Conservation (phyloP, 1,284 basidiomycete species). For the Ustilago sp. region DNA sequence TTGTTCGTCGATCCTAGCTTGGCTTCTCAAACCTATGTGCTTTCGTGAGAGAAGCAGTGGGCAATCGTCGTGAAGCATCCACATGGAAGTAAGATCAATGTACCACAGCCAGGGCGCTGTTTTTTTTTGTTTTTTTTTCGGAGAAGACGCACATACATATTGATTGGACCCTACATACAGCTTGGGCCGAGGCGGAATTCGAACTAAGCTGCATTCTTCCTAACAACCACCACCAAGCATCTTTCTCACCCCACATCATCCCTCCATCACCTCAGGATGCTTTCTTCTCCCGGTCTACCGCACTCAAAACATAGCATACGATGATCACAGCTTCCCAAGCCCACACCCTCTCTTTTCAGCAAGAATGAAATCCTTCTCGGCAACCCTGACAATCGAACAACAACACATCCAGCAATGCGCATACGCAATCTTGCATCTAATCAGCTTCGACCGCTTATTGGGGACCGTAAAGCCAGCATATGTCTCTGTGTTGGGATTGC, state of each 20-base stretch:
- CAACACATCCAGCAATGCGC: slow-evolving; percentile 18
- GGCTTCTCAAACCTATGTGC: too few species aligned
- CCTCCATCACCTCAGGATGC: neutral
- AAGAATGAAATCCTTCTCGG: slow-evolving; percentile 16
- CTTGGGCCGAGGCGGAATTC: neutral
- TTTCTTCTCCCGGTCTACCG: neutral
- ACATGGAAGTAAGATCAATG: too few species aligned
- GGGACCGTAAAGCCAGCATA: slow-evolving; percentile 33
- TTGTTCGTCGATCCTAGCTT: too few species aligned
- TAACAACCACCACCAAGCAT: slow-evolving; percentile 1
- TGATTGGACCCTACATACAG: slow-evolving; percentile 23
- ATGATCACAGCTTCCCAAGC: neutral
- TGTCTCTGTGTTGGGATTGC: slow-evolving; percentile 18
- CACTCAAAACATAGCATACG: neutral
- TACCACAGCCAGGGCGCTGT: too few species aligned
- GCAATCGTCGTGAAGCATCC: too few species aligned
- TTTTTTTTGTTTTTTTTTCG: too few species aligned
- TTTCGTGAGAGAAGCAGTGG: too few species aligned
- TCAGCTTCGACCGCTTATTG: slow-evolving; percentile 42
- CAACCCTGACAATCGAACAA: slow-evolving; percentile 6
- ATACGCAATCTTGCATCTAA: slow-evolving; percentile 28
- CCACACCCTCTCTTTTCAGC: too few species aligned
- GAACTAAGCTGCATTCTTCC: slow-evolving; percentile 1
- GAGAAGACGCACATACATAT: neutral
- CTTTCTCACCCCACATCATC: neutral